Base-by-base conservation (phyloP, 169 alveolate species). In the Eimeria praecox region DNA sequence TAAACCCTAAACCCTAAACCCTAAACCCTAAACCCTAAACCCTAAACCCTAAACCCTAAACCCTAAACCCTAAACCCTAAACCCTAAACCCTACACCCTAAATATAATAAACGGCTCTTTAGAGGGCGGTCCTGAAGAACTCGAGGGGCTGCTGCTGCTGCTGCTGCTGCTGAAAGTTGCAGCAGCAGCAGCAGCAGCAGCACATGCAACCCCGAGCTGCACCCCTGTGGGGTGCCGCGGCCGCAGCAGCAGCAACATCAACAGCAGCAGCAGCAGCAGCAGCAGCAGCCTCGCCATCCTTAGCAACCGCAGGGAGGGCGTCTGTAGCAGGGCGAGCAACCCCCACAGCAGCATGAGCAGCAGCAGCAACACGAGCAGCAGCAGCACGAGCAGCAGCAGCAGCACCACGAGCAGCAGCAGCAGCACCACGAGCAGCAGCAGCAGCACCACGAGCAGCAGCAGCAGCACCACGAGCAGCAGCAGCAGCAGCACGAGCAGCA, bases 21-120 rank as follows among this genome's bases (percentile, higher is more conserved):
- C 20, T 12, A 12, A 49, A 99, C 99, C 94, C 99, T 99, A 0
- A 99, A 99, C 94, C 99, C 99, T 91, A 99, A 99, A 77, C 98
- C 98, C 95, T 77, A 54, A 59, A 89, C 35, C 46, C 59, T 27
- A n/a, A 8, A n/a, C 30, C 44, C 35, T 62, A 12, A 27, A 10
- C 22, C 52, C 54, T 16, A 56, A 22, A 62, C 33, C 33, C 75
- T 62, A 62, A 62, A 16, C 27, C 27, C 75, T 62, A 62, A 62
- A 62, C 27, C 18, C 75, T 62, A 62, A 62, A 62, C 75, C 75
- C 75, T 62, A 62, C 6, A 62, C 75, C 75, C 38, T 62, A 62
- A 62, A n/a, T n/a, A n/a, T n/a, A n/a, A n/a, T n/a, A n/a, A n/a
- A n/a, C n/a, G n/a, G n/a, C n/a, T n/a, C n/a, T n/a, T n/a, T n/a